A percentile compares a stretch with the other conserved stretches of the same genome.
These are phyloP conservation scores for Basipetospora chlamydospora DNA, from an alignment of 2,329 filamentous ascomycete genomes.

Conservation along the genomic window DNA sequence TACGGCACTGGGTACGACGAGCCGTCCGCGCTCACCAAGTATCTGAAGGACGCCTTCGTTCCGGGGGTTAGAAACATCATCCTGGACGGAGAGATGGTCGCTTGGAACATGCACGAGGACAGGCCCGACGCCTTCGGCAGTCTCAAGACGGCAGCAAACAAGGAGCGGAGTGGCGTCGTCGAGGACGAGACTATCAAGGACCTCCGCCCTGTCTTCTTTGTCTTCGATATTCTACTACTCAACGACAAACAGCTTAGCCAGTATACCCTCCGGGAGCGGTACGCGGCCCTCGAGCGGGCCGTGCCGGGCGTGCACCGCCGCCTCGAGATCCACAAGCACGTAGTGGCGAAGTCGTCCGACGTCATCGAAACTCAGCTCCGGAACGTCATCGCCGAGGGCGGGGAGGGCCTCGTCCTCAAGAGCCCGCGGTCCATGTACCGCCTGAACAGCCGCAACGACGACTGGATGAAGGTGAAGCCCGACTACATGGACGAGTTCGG, in stretches of 20 bases:
- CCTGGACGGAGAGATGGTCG: slow-evolving; percentile 96
- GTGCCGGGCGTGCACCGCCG: slow-evolving; percentile 57
- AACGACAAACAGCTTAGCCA: slow-evolving; percentile 68
- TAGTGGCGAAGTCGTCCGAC: slow-evolving; percentile 47
- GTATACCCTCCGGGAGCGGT: slow-evolving; percentile 72
- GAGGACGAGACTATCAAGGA: slow-evolving; percentile 34
- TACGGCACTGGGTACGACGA: slow-evolving; percentile 72
- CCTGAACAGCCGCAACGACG: slow-evolving; percentile 79
- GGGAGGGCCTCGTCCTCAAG: slow-evolving; percentile 85
- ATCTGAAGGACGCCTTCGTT: slow-evolving; percentile 64
- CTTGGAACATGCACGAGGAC: slow-evolving; percentile 80
- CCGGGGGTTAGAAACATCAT: slow-evolving; percentile 72
- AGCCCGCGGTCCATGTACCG: slow-evolving; percentile 79
- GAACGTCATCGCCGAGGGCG: slow-evolving; percentile 71
- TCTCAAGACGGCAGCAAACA: slow-evolving; percentile 76
- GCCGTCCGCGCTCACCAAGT: slow-evolving; percentile 63
- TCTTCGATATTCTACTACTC: slow-evolving; percentile 85
- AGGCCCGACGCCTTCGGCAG: slow-evolving; percentile 83
- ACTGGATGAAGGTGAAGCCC: slow-evolving; percentile 98
- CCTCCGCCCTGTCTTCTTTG: slow-evolving; percentile 57
- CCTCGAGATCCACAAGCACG: slow-evolving; percentile 68
- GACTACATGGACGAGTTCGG: slow-evolving; percentile 97
- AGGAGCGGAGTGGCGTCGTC: slow-evolving; percentile 51
- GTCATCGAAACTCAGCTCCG: slow-evolving; percentile 70
- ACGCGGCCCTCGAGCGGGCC: slow-evolving; percentile 57